These are phyloP conservation scores for Eucalyptus fibrosa DNA, from an alignment of 345 rosid genomes.

Conservation along the genomic window DNA sequence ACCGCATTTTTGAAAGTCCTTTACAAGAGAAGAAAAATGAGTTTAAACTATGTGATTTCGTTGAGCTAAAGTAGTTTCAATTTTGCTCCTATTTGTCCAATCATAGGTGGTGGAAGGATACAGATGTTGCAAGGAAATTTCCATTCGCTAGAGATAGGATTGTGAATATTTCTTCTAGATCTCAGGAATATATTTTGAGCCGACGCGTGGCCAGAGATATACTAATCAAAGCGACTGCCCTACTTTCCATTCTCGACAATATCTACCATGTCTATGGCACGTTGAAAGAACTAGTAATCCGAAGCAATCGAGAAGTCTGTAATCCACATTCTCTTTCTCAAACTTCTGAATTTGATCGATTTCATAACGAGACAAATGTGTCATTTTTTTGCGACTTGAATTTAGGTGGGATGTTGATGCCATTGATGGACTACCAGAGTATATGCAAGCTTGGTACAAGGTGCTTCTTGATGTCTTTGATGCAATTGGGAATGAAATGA, in stretches of 20 bases:
- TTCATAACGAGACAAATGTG: not conserved
- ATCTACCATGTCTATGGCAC: not conserved
- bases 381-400: not conserved
- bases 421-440: not conserved
- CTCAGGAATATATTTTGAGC: not conserved
- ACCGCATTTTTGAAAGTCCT: not conserved
- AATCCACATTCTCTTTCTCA: not conserved
- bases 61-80: not conserved
- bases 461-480: not conserved
- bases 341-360: not conserved
- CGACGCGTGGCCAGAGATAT: not conserved
- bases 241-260: not conserved
- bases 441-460: not conserved
- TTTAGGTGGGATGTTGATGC: not conserved
- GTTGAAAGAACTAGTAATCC: not conserved
- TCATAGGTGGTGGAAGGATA: not conserved
- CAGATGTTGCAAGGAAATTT: not conserved
- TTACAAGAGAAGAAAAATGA: not conserved
- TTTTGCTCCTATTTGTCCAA: not conserved
- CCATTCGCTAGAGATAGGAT: not conserved
- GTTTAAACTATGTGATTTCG: not conserved
- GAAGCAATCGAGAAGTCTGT: not conserved
- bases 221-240: not conserved
- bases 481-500: not conserved
- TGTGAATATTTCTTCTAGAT: not conserved